phyloP scores from a whole-genome alignment of 306 rosid genomes.

The Castanea crenata region DNA sequence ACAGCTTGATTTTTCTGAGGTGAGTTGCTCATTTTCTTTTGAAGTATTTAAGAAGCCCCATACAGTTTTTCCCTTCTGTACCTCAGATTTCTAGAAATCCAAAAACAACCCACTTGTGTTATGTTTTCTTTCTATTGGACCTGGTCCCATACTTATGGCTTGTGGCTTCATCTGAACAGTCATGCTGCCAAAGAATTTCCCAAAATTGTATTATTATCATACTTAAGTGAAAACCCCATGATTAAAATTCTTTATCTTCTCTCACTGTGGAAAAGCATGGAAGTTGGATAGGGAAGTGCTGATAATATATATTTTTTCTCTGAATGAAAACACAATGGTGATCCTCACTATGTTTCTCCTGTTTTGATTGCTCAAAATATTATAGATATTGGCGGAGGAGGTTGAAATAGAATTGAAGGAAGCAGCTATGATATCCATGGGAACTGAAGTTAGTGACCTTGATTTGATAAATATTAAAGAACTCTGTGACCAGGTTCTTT shows the following conservation, averaged over 20 bases:
- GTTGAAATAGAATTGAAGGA: constrained; percentile 81
- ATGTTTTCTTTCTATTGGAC: background rate
- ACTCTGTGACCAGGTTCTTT: constrained; percentile 89
- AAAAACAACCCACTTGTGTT: background rate
- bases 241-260: background rate
- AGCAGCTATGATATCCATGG: constrained; percentile 88
- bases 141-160: background rate
- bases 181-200: background rate
- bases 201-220: background rate
- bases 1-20: constrained; percentile 88
- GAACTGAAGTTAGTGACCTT: constrained; percentile 93
- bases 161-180: background rate
- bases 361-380: background rate
- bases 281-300: background rate
- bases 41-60: background rate
- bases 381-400: constrained; percentile 72
- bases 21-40: constrained; percentile 10
- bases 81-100: background rate
- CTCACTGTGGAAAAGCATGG: background rate
- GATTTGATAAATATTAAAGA: constrained; percentile 76
- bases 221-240: background rate
- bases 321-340: background rate
- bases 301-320: background rate
- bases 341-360: background rate
- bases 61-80: background rate